Evolutionary conservation across 257 asterid species (phyloP).

Genomic region (Scutellaria baicalensis): DNA sequence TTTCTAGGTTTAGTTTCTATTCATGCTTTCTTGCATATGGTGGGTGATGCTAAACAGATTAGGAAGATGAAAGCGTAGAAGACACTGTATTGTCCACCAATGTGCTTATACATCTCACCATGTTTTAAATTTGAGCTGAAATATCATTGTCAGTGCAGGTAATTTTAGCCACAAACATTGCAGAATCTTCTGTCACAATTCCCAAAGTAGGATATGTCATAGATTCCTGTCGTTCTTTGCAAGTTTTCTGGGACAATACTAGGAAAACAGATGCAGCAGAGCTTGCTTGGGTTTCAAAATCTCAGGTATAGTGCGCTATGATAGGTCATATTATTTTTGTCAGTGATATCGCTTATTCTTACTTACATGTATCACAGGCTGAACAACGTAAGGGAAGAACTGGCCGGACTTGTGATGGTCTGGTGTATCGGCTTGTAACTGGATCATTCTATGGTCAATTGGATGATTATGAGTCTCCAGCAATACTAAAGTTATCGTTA

Average conservation of each 20-base stretch:
- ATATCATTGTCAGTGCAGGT: constrained; percentile 43
- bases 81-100: background rate
- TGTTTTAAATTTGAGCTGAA: constrained; percentile 7
- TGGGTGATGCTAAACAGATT: background rate
- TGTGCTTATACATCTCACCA: background rate
- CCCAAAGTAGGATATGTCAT: constrained; percentile 94
- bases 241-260: constrained; percentile 77
- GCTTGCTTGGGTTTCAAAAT: constrained; percentile 94
- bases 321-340: background rate
- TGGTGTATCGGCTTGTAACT: constrained; percentile 77
- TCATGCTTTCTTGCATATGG: constrained; percentile 1
- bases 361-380: constrained; percentile 45
- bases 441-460: constrained; percentile 62
- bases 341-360: constrained; percentile 6
- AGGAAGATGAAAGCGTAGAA: constrained; percentile 1
- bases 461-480: constrained; percentile 77
- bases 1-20: background rate
- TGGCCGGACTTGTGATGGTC: constrained; percentile 94
- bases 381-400: constrained; percentile 95
- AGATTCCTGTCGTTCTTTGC: constrained; percentile 97
- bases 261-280: constrained; percentile 66
- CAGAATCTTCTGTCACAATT: constrained; percentile 97
- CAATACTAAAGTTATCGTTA: constrained; percentile 68
- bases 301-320: constrained; percentile 59
- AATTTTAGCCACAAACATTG: constrained; percentile 93